Evolutionary conservation across 441 rosid genomes (phyloP), one percentile per base, ranked within the genome.

Genomic region (Adansonia gregorii): DNA sequence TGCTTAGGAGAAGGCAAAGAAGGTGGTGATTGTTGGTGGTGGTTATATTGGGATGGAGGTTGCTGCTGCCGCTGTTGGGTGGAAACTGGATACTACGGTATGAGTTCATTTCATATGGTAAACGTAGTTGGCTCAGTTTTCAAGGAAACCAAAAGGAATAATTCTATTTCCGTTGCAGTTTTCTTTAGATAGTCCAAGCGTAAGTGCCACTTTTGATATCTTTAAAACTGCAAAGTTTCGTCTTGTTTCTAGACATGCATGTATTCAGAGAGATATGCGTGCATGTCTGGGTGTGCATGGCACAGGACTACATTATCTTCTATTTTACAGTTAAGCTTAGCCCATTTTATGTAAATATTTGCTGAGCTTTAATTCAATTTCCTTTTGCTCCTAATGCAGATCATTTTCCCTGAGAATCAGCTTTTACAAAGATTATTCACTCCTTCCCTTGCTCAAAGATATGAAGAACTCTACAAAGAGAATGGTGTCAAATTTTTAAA

Each of bases 31-130:
- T 51, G 89, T 95, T 60, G 98, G 98, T 73, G 98, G 98, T 79
- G 98, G 98, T 73, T 95, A 95, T 82, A 95, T 95, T 35, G 98
- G 98, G 76, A 95, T 95, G 98, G 98, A 95, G 88, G 96, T 95
- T 75, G 98, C 98, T 67, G 98, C 98, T n/a, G 98, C 96, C 52
- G 87, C 98, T 81, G 97, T 88, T 52, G 97, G 86, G 2, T 95
- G 98, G 98, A 95, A 92, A 78, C 91, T 95, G 56, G 98, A 95
- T 79, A 93, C 97, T 27, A 89, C 93, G 15, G 98, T 95, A 80
- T 72, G 85, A 59, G 39, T 81, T 65, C 15, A 39, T 46, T n/a
- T 14, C 15, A 67, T 60, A 12, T 71, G 27, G 76, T 55, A 56
- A 56, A 39, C 17, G 8, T 49, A 52, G n/a, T 49, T 60, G 10